A percentile compares a stretch with the other conserved stretches of the same genome.
Evolutionary conservation across 108 stramenopile species (phyloP).

Genomic region (Skeletonema marinoi): DNA sequence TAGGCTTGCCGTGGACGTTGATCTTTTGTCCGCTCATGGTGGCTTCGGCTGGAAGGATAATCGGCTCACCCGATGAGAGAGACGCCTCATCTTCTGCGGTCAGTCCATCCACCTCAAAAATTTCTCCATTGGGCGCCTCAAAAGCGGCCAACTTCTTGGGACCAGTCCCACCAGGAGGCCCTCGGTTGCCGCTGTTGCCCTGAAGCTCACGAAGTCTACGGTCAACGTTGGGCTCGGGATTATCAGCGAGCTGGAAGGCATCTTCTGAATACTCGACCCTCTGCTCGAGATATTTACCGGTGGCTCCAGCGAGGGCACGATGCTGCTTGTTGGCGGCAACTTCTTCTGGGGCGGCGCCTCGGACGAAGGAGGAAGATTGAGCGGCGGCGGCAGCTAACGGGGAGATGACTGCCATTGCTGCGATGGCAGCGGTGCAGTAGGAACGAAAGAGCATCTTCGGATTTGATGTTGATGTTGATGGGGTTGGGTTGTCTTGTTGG

Average conservation of each 20-base stretch:
- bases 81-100: too few species aligned
- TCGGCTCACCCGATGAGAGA: too few species aligned
- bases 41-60: not conserved
- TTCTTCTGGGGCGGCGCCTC: not conserved
- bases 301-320: not conserved
- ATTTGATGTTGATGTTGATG: too few species aligned
- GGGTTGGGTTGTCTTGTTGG: too few species aligned
- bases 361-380: not conserved
- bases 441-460: not conserved
- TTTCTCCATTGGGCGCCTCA: not conserved
- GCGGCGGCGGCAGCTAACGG: not conserved
- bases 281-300: not conserved
- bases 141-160: not conserved
- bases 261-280: not conserved
- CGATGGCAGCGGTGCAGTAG: constrained; percentile 1
- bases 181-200: not conserved
- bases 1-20: not conserved
- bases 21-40: not conserved
- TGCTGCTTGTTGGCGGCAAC: not conserved
- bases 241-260: not conserved
- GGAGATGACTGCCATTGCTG: not conserved
- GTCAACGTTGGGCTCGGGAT: not conserved
- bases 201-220: not conserved
- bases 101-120: not conserved
- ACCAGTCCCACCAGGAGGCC: not conserved